Percentiles rank a stretch among this genome's conserved stretches.
These are phyloP conservation scores for Scheffersomyces illinoinensis DNA, from an alignment of 1,139 yeast species.

Conservation along the genomic window DNA sequence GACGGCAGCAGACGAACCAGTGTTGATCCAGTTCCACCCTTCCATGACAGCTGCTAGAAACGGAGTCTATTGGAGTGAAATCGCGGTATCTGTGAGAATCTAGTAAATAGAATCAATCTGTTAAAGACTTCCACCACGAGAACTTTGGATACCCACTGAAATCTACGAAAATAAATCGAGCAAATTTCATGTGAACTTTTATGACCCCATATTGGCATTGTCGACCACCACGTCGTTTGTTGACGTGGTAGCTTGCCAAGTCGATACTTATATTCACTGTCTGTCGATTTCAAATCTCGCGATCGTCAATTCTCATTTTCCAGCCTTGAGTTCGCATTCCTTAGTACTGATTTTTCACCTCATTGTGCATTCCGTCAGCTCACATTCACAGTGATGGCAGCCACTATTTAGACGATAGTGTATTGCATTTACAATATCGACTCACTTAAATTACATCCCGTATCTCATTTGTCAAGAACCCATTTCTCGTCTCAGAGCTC, in stretches of 20 bases:
- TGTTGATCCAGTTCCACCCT: not conserved
- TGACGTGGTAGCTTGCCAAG: not conserved
- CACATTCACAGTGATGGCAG: not conserved
- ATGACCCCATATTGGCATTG: not conserved
- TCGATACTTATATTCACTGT: not conserved
- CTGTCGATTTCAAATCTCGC: not conserved
- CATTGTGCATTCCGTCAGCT: not conserved
- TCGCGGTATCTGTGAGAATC: not conserved
- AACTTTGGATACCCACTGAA: not conserved
- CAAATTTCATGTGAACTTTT: not conserved
- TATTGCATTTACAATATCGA: no score
- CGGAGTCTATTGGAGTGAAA: not conserved
- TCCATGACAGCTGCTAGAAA: not conserved
- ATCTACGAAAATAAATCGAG: not conserved
- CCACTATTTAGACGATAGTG: no score
- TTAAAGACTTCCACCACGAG: not conserved
- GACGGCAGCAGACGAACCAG: not conserved
- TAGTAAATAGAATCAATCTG: not conserved
- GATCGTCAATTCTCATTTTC: no score
- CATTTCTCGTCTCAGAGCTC: not conserved
- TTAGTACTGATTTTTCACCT: not conserved
- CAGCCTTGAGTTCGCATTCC: not conserved
- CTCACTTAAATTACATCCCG: no score
- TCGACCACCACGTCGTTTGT: not conserved
- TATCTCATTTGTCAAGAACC: not conserved